A percentile compares a stretch with the other conserved stretches of the same genome.
Conservation (phyloP, 2,329 filamentous ascomycete genomes). For the Stagonosporopsis cucurbitacearum region DNA sequence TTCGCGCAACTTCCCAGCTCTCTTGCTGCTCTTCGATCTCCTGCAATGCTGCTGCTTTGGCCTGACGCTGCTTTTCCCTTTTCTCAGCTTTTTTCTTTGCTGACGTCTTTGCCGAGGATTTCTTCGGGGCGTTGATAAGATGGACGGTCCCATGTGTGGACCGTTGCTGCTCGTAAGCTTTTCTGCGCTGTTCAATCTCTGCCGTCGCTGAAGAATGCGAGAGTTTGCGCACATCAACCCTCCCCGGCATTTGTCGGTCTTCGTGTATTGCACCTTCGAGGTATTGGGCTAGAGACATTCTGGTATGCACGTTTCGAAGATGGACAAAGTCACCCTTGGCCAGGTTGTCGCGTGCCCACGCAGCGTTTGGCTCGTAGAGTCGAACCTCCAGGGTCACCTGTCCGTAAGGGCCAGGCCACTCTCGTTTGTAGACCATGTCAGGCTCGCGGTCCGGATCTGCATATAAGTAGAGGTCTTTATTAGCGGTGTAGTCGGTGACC, state of each 20-base stretch:
- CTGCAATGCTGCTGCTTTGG: constrained; percentile 41
- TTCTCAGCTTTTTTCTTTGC: constrained; percentile 49
- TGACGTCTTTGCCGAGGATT: constrained; percentile 26
- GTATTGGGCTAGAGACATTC: constrained; percentile 56
- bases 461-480: constrained; percentile 68
- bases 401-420: constrained; percentile 79
- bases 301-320: constrained; percentile 76
- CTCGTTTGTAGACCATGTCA: constrained; percentile 36
- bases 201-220: constrained; percentile 15
- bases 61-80: constrained; percentile 42
- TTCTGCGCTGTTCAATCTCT: constrained; percentile 62
- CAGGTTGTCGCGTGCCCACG: constrained; percentile 63
- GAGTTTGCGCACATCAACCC: constrained; percentile 62
- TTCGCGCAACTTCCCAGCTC: constrained; percentile 21
- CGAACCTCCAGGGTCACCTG: constrained; percentile 74
- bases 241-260: constrained; percentile 60
- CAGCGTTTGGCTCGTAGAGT: constrained; percentile 72
- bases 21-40: constrained; percentile 33
- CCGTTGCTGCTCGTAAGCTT: constrained; percentile 61
- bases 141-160: constrained; percentile 22
- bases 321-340: constrained; percentile 66
- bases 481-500: constrained; percentile 48
- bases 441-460: constrained; percentile 43
- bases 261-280: constrained; percentile 76
- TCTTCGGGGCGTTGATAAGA: constrained; percentile 26